A percentile compares a stretch with the other conserved stretches of the same genome.
phyloP scores from a whole-genome alignment of 306 rosid species.

The Luffa aegyptiaca region DNA sequence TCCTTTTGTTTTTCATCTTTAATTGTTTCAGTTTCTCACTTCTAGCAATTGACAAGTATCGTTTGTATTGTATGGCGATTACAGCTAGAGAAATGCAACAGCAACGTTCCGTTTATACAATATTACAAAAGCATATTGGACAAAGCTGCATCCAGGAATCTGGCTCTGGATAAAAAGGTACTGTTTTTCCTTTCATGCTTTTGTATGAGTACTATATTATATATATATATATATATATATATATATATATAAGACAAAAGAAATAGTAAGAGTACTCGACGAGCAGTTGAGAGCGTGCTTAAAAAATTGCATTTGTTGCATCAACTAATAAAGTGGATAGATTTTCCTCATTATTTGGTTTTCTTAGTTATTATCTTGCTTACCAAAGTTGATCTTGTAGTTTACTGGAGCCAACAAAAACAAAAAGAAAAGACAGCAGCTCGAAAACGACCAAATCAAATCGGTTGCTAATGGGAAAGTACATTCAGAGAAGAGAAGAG shows the following conservation, averaged over 20 bases:
- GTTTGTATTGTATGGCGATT: background rate
- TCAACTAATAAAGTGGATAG: background rate
- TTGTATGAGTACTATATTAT: background rate
- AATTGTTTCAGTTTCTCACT: background rate
- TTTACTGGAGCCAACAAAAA: constrained; percentile 16
- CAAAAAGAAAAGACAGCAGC: constrained; percentile 29
- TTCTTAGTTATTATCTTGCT: background rate
- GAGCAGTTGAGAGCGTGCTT: background rate
- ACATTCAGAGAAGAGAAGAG: constrained; percentile 11
- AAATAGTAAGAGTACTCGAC: background rate
- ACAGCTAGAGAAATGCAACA: constrained; percentile 58
- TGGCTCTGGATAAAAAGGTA: constrained; percentile 48
- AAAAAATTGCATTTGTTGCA: background rate
- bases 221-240: background rate
- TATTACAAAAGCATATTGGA: constrained; percentile 67
- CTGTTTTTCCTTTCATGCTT: constrained; percentile 8
- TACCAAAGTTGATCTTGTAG: constrained; percentile 26
- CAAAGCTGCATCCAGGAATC: constrained; percentile 63
- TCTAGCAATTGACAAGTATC: background rate
- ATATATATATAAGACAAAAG: background rate
- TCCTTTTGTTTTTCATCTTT: background rate
- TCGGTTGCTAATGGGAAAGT: constrained; percentile 11
- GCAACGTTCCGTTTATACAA: constrained; percentile 47
- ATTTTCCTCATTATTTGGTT: background rate
- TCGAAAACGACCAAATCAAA: constrained; percentile 12